These are phyloP conservation scores for Talaromyces liani DNA, from an alignment of 495 filamentous ascomycete species.

Conservation along the genomic window DNA sequence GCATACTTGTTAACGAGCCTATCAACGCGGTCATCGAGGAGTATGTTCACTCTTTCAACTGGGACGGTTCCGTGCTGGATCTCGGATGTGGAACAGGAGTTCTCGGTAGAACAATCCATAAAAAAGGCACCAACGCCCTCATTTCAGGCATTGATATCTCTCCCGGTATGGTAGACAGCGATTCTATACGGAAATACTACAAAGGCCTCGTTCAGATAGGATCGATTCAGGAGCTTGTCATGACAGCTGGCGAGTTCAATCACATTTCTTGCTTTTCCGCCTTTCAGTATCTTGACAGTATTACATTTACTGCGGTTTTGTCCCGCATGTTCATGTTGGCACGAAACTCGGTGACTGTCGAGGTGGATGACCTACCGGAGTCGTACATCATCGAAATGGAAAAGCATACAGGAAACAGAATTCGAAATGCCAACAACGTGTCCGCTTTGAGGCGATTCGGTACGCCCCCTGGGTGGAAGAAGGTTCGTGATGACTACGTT, in stretches of 20 bases:
- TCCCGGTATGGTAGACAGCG: too few relatives aligned
- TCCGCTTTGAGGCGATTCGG: neutral
- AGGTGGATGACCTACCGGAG: neutral
- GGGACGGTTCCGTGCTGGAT: neutral
- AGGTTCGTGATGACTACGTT: too few relatives aligned
- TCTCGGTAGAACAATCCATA: too few relatives aligned
- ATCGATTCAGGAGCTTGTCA: neutral
- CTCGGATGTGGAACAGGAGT: too few relatives aligned
- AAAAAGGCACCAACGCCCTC: too few relatives aligned
- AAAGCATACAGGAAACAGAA: neutral
- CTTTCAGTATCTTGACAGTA: neutral
- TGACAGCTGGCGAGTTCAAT: neutral
- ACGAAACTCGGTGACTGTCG: neutral
- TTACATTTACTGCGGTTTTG: neutral
- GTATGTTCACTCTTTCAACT: neutral
- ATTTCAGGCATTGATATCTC: too few relatives aligned
- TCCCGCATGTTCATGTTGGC: slow-evolving; percentile 2
- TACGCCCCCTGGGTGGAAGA: neutral
- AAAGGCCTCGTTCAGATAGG: neutral
- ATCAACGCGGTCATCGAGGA: neutral
- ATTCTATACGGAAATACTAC: neutral
- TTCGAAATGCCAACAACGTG: neutral
- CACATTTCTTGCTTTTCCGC: neutral
- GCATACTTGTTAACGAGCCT: neutral
- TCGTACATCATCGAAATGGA: neutral